phyloP scores from a whole-genome alignment of 192 early-diverging fungal species.

The Phycomyces blakesleeanus region DNA sequence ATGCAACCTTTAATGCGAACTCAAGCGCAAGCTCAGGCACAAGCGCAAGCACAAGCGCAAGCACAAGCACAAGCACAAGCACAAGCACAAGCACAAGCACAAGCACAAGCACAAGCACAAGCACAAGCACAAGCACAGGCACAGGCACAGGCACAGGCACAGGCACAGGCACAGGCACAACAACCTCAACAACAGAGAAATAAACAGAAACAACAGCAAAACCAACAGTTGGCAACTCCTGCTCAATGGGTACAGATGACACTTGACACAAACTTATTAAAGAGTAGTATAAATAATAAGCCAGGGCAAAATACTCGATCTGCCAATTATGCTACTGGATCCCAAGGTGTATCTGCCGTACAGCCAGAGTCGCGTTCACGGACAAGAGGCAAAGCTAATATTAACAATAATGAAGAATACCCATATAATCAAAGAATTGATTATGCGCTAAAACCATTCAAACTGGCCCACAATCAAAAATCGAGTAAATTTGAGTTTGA shows the following conservation, averaged over 20 bases:
- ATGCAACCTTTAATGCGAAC: too few relatives aligned
- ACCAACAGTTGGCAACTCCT: not conserved
- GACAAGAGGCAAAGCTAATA: not conserved
- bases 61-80: not conserved
- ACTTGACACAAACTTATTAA: not conserved
- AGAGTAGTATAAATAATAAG: not conserved
- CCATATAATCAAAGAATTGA: not conserved
- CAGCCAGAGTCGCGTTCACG: too few relatives aligned
- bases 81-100: not conserved
- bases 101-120: not conserved
- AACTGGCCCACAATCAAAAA: not conserved
- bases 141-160: not conserved
- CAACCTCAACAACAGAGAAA: not conserved
- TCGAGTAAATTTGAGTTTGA: not conserved
- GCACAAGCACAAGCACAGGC: slow-evolving; percentile 3
- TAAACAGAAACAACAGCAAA: not conserved
- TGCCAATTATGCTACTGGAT: not conserved
- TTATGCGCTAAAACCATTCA: slow-evolving; percentile 6
- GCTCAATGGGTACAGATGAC: too few relatives aligned
- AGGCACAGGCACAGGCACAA: not conserved
- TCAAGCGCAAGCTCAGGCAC: not conserved
- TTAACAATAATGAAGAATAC: not conserved
- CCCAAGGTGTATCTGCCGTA: not conserved
- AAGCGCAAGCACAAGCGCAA: slow-evolving; percentile 12
- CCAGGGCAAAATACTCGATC: not conserved